Evolutionary conservation across 2,329 filamentous ascomycete genomes (phyloP).

Genomic region (Fusarium sambucinum): DNA sequence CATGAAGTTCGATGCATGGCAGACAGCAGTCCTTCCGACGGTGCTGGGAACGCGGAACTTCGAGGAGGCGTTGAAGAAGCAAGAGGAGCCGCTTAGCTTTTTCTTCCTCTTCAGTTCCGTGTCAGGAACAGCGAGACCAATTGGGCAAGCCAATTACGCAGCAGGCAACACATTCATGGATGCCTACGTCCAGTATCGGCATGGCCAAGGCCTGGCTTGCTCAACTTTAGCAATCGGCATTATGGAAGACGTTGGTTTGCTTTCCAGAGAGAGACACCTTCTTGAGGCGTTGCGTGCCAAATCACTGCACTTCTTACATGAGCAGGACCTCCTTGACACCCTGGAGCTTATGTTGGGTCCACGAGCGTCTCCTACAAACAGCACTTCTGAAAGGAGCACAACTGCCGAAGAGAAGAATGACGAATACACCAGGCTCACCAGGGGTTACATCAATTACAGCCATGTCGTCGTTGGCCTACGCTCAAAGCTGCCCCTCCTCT

Average conservation of each 20-base stretch:
- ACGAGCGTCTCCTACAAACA: constrained; percentile 1
- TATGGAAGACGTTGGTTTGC: constrained; percentile 20
- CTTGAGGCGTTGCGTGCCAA: constrained; percentile 9
- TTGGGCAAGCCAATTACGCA: constrained; percentile 58
- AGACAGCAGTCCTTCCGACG: constrained; percentile 15
- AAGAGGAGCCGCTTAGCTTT: constrained; percentile 51
- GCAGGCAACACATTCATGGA: constrained; percentile 58
- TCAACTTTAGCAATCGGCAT: constrained; percentile 16
- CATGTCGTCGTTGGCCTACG: constrained; percentile 8
- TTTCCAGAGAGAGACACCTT: constrained; percentile 14
- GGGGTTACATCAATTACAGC: constrained; percentile 1
- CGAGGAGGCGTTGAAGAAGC: constrained; percentile 43
- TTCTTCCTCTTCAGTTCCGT: constrained; percentile 55
- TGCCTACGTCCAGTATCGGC: constrained; percentile 54
- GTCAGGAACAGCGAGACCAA: constrained; percentile 51
- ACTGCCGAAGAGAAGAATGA: not conserved
- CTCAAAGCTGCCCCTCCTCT: constrained; percentile 16
- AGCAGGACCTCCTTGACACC: constrained; percentile 13
- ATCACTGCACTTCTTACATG: constrained; percentile 14
- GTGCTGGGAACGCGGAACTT: constrained; percentile 11
- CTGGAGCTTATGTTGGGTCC: constrained; percentile 8
- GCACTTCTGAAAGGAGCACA: not conserved
- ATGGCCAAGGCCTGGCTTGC: constrained; percentile 47
- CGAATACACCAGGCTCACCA: constrained; percentile 12
- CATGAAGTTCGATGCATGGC: constrained; percentile 13